Base-by-base conservation (phyloP, 1,284 basidiomycete species). In the Gomphus sp. region DNA sequence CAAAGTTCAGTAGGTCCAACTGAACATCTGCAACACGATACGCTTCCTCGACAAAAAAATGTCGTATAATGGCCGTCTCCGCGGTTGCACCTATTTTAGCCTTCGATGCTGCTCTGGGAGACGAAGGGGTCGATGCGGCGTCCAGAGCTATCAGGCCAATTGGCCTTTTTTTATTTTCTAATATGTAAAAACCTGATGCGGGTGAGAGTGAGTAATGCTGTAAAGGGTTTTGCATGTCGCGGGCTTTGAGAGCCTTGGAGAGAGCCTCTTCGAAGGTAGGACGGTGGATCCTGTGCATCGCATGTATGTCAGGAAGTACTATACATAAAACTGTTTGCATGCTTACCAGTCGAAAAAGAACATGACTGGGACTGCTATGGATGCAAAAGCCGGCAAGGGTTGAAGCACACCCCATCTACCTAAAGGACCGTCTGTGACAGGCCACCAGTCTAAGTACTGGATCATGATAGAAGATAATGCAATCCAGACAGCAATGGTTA, bases 71-170 rank as follows among this genome's bases (percentile, higher is more conserved):
- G 9, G 84, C 87, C 14, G 75, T 73, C 33, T 70, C 66, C 10
- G 79, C 72, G 16, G 76, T 76, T 55, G 59, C 65, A 48, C 63
- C 58, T 64, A 34, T 67, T 64, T 50, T 70, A 63, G 43, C 69
- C 66, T 60, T 72, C 61, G 25, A 44, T 4, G n/a, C n/a, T 28
- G 49, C 22, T 58, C 31, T 9, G 52, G 33, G 61, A 45, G 69
- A 73, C 12, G 66, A 66, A 37, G 72, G 71, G 61, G 75, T 75
- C 18, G 62, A 64, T 14, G 74, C 78, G 9, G 83, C 84, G 68
- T 91, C 89, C 18, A 91, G 63, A 8, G 84, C 85, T 60, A 91
- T 75, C 52, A 89, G 72, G 0, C 89, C 90, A 16, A 90, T 74
- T 59, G 88, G 79, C 9, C 74, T 76, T 34, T 74, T 71, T 16